Base-by-base conservation (phyloP, 345 rosid species). In the Acer negundo region DNA sequence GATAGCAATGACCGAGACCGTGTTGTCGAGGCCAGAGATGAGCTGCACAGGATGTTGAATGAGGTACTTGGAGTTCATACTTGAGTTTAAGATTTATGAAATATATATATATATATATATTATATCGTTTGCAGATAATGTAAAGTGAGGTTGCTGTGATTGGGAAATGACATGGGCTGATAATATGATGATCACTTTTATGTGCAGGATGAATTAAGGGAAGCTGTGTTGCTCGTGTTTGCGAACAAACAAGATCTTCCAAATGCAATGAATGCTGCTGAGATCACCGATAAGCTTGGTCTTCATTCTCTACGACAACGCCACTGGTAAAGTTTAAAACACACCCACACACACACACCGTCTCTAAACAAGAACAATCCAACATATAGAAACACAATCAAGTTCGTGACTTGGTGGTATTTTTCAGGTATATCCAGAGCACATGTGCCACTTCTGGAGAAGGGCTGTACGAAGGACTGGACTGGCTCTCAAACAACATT, bases 191-290 rank as follows among this genome's bases (percentile, higher is more conserved):
- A 58, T 58, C 17, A 16, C 19, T 23, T 76, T 59, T 19, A 15
- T 31, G 35, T 42, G 53, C 75, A 85, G 87, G 87, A 85, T 80
- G 87, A 85, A 74, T 73, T 85, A 67, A 85, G 87, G 69, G 87
- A 85, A 42, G 87, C 87, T 67, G 87, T 84, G 59, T 75, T 84
- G 77, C 83, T 84, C 42, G 87, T 84, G 38, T 82, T 84, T 70
- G 87, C 87, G 2, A 85, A 85, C 83, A 85, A 85, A 67, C 85
- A 85, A 75, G 87, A 85, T 78, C 87, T 85, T 85, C 87, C 87
- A 46, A 85, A 85, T 75, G 87, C 87, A 72, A 85, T 85, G 87
- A 85, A 85, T 53, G 78, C 78, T 55, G 78, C 78, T 0, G 78
- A 75, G 78, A 75, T 75, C 72, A 75, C 78, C n/a, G 78, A 67